Percentiles rank a stretch among this genome's conserved stretches.
Conservation (phyloP, 2,329 filamentous ascomycete genomes). For the Huntiella decipiens region DNA sequence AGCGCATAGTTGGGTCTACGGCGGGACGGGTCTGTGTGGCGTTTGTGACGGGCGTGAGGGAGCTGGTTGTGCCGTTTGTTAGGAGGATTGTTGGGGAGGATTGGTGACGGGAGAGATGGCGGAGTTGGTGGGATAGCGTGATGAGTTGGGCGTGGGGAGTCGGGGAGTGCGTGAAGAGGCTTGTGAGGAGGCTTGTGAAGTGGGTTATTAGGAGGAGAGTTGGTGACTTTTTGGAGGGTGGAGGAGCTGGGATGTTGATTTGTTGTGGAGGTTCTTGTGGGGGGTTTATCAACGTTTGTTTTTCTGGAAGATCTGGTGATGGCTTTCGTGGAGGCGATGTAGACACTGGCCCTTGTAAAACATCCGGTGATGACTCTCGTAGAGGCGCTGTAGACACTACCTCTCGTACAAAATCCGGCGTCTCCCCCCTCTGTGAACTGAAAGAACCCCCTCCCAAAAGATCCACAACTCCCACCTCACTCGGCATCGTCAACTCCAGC, state of each 20-base stretch:
- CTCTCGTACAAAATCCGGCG: too few species aligned
- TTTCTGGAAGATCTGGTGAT: not conserved
- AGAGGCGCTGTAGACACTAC: too few species aligned
- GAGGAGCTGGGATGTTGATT: not conserved
- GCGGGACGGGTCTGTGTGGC: not conserved
- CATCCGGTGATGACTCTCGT: too few species aligned
- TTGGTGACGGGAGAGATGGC: not conserved
- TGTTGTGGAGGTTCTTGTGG: not conserved
- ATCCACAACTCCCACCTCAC: too few species aligned
- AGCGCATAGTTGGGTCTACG: not conserved
- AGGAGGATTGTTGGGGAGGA: slow-evolving; percentile 31
- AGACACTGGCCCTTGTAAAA: too few species aligned
- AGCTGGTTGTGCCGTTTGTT: slow-evolving; percentile 29
- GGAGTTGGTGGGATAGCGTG: not conserved
- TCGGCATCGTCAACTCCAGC: too few species aligned
- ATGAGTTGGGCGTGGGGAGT: not conserved
- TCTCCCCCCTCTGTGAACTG: too few species aligned
- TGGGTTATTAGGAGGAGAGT: not conserved
- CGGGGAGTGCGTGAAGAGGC: not conserved
- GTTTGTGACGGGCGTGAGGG: not conserved
- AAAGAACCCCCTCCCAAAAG: too few species aligned
- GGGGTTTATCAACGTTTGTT: not conserved
- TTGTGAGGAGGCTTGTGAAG: not conserved
- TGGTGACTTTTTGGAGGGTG: not conserved
- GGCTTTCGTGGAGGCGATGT: too few species aligned